phyloP scores from a whole-genome alignment of 148 eudicot genomes.

The Fagopyrum esculentum region DNA sequence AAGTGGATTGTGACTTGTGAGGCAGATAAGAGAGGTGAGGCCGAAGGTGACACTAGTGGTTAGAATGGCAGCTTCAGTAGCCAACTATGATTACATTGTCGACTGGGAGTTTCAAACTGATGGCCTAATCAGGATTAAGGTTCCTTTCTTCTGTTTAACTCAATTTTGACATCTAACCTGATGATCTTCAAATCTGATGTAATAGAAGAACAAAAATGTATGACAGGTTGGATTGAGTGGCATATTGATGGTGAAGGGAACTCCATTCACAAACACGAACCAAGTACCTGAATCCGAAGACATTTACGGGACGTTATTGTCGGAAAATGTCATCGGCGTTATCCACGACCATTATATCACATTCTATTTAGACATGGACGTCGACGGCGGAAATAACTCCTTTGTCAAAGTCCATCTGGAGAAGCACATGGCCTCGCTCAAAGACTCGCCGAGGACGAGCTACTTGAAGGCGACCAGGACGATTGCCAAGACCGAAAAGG shows the following conservation, averaged over 20 bases:
- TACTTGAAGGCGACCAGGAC: conserved; percentile 73
- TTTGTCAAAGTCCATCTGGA: conserved; percentile 82
- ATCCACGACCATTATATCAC: conserved; percentile 93
- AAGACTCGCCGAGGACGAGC: conserved; percentile 66
- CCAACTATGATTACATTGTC: conserved; percentile 87
- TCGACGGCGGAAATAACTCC: conserved; percentile 73
- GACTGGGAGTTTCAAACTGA: conserved; percentile 99
- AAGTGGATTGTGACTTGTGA: neutral
- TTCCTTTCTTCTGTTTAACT: conserved; percentile 9
- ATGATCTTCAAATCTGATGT: neutral
- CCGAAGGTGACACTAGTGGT: conserved; percentile 96
- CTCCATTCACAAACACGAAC: conserved; percentile 59
- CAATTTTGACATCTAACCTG: neutral
- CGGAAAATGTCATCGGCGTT: conserved; percentile 83
- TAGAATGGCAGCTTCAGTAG: conserved; percentile 99
- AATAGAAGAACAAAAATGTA: too few relatives aligned
- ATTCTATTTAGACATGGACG: conserved; percentile 87
- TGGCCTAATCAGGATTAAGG: conserved; percentile 81
- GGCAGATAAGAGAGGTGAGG: conserved; percentile 85
- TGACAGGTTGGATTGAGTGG: conserved; percentile 92
- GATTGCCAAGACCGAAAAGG: conserved; percentile 88
- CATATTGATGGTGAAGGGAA: conserved; percentile 85
- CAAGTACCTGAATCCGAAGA: conserved; percentile 55
- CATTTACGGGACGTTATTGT: conserved; percentile 72
- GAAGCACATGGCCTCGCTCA: conserved; percentile 43